Percentiles rank a stretch among this genome's conserved stretches.
These are phyloP conservation scores for Podaxis mareebaensis DNA, from an alignment of 768 basidiomycete species.

Conservation along the genomic window DNA sequence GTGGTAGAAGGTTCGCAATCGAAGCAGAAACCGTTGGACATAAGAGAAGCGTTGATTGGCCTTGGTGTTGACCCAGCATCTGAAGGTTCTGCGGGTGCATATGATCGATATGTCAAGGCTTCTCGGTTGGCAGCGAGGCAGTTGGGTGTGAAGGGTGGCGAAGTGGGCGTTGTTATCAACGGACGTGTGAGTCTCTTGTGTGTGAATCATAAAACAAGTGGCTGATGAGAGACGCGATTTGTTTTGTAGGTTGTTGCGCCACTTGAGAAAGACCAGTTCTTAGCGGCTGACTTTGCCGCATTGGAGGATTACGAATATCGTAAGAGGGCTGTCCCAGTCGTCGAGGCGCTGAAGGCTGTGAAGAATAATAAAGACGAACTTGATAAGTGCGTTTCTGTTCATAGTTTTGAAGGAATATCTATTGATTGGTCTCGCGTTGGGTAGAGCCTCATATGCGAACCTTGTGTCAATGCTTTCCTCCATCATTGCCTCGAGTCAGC, in stretches of 20 bases:
- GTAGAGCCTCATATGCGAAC: slow-evolving; percentile 56
- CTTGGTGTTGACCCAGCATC: slow-evolving; percentile 31
- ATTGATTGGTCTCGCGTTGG: not conserved
- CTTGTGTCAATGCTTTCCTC: slow-evolving; percentile 69
- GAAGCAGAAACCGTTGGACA: slow-evolving; percentile 40
- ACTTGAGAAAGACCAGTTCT: slow-evolving; percentile 58
- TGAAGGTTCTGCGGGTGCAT: slow-evolving; percentile 35
- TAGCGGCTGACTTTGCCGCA: slow-evolving; percentile 67
- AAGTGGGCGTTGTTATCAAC: slow-evolving; percentile 72
- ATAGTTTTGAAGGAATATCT: not conserved
- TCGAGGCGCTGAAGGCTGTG: slow-evolving; percentile 61
- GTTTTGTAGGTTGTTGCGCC: slow-evolving; percentile 73
- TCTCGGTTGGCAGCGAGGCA: slow-evolving; percentile 52
- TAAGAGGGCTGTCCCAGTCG: slow-evolving; percentile 68
- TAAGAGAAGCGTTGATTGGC: slow-evolving; percentile 30
- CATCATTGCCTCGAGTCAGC: slow-evolving; percentile 67
- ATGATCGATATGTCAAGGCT: slow-evolving; percentile 43
- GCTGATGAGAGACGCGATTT: not conserved
- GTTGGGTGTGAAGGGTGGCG: slow-evolving; percentile 59
- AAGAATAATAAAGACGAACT: slow-evolving; percentile 34
- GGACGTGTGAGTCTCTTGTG: slow-evolving; percentile 64
- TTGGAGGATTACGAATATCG: slow-evolving; percentile 74
- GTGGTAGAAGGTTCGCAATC: slow-evolving; percentile 16
- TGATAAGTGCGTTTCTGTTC: slow-evolving; percentile 20
- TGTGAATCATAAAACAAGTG: not conserved